Evolutionary conservation across 192 early-diverging fungal species (phyloP).

Genomic region (Paraglomus brasilianum): DNA sequence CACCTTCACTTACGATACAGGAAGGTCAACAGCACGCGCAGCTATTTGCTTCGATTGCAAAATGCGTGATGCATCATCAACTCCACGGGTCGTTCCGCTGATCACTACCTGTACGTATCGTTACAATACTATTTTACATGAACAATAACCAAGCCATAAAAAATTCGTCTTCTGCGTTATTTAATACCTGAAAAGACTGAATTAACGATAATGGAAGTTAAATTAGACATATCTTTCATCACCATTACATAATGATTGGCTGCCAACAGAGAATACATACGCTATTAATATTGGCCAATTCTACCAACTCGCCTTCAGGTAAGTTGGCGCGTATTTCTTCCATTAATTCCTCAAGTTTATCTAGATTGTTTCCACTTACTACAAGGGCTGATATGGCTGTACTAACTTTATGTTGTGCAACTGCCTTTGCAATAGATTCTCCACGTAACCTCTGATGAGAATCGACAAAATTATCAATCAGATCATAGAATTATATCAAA

Average conservation of each 20-base stretch:
- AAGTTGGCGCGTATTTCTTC: slow-evolving; percentile 58
- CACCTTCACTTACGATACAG: slow-evolving; percentile 70
- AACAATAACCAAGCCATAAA: neutral
- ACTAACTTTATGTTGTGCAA: slow-evolving; percentile 56
- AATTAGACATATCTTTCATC: neutral
- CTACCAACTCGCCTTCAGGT: slow-evolving; percentile 72
- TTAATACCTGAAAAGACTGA: slow-evolving; percentile 10
- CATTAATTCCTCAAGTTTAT: slow-evolving; percentile 68
- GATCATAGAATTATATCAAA: neutral
- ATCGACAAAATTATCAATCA: slow-evolving; percentile 12
- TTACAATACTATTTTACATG: neutral
- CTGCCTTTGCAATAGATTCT: slow-evolving; percentile 79
- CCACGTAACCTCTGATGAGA: slow-evolving; percentile 69
- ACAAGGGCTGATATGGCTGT: slow-evolving; percentile 92
- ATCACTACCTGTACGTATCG: slow-evolving; percentile 62
- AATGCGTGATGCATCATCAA: slow-evolving; percentile 78
- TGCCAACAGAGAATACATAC: slow-evolving; percentile 32
- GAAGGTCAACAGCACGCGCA: slow-evolving; percentile 82
- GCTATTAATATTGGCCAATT: slow-evolving; percentile 87
- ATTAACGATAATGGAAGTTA: neutral
- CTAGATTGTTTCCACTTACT: slow-evolving; percentile 68
- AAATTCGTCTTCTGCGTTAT: neutral
- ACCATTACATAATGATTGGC: neutral
- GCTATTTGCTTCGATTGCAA: slow-evolving; percentile 82
- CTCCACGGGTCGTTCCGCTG: slow-evolving; percentile 83